Conservation (phyloP, 108 stramenopile genomes). For the Ochromonas danica region DNA sequence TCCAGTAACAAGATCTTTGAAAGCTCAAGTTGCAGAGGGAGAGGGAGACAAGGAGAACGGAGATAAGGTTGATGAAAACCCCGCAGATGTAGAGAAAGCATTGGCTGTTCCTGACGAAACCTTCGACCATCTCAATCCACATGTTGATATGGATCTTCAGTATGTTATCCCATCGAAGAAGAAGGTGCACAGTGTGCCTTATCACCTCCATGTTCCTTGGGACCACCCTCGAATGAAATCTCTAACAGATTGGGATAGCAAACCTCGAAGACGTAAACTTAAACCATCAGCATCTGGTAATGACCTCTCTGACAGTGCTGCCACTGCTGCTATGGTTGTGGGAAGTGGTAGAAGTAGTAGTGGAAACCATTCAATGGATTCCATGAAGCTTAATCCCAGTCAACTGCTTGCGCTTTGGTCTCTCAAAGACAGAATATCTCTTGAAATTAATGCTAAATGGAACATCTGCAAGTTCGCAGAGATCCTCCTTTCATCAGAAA, state of each 20-base stretch:
- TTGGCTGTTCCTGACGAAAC: not conserved
- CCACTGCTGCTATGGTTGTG: not conserved
- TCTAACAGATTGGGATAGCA: not conserved
- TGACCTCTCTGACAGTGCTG: too few relatives aligned
- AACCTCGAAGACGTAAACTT: not conserved
- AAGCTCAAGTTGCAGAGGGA: not conserved
- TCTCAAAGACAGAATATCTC: too few relatives aligned
- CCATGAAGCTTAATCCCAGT: too few relatives aligned
- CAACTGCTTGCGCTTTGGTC: too few relatives aligned
- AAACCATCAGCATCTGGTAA: too few relatives aligned
- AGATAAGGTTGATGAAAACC: not conserved
- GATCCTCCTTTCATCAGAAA: not conserved
- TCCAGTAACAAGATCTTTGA: not conserved
- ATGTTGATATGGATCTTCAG: not conserved
- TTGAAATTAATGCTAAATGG: not conserved
- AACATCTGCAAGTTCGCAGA: slow-evolving; percentile 20
- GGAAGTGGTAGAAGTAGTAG: not conserved
- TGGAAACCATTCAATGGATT: not conserved
- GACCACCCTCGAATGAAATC: not conserved
- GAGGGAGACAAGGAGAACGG: not conserved
- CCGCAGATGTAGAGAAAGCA: not conserved
- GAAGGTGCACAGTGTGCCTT: not conserved
- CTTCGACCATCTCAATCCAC: not conserved
- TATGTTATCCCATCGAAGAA: not conserved
- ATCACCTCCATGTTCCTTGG: not conserved